Conservation (phyloP, 192 early-diverging fungal genomes). For the Gamsiella multidivaricata region DNA sequence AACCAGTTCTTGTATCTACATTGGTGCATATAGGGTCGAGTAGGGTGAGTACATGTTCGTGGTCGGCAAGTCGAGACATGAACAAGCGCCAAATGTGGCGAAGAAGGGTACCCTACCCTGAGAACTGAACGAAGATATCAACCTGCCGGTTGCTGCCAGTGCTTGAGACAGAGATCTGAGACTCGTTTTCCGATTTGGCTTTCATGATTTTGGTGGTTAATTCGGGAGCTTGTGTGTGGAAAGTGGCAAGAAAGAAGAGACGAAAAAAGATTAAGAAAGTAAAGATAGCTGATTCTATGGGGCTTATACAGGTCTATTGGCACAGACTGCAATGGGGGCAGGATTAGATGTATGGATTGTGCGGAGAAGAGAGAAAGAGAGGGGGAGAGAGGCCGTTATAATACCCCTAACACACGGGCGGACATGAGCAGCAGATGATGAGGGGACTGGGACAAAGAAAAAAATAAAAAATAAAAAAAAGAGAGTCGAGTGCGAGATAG, state of each 20-base stretch:
- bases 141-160: slow-evolving; percentile 37
- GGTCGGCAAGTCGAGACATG: too few species aligned
- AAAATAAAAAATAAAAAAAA: too few species aligned
- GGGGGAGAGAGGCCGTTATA: too few species aligned
- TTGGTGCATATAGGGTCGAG: not conserved
- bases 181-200: slow-evolving; percentile 23
- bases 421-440: too few species aligned
- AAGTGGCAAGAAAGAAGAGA: not conserved
- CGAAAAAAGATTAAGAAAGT: not conserved
- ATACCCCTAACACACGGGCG: too few species aligned
- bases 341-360: too few species aligned
- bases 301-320: too few species aligned
- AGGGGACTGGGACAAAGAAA: too few species aligned
- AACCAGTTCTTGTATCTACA: slow-evolving; percentile 43
- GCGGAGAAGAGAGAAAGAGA: slow-evolving; percentile 1
- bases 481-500: too few species aligned
- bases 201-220: slow-evolving; percentile 17
- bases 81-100: too few species aligned
- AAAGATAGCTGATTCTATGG: not conserved
- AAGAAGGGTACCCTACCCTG: slow-evolving; percentile 14
- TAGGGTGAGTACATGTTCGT: too few species aligned
- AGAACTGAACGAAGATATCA: slow-evolving; percentile 51
- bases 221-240: not conserved
- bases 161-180: slow-evolving; percentile 20
- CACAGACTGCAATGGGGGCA: too few species aligned